These are phyloP conservation scores for Didymella arachidicola DNA, from an alignment of 2,329 filamentous ascomycete species.

Conservation along the genomic window DNA sequence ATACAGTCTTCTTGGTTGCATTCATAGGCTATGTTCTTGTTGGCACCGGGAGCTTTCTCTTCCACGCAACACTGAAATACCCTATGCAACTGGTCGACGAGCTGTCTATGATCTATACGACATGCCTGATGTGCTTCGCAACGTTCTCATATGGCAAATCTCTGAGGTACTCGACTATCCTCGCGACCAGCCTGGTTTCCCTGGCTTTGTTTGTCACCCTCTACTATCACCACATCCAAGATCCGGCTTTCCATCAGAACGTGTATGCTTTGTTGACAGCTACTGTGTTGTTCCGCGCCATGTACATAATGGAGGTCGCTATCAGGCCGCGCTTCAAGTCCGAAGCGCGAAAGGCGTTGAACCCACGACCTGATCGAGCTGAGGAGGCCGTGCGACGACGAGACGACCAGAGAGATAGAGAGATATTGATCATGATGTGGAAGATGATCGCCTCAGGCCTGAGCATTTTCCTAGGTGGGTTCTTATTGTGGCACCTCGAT, in stretches of 20 bases:
- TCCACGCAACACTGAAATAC: constrained; percentile 71
- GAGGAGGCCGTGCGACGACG: constrained; percentile 52
- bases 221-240: constrained; percentile 81
- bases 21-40: constrained; percentile 69
- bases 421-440: constrained; percentile 76
- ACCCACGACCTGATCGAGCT: constrained; percentile 36
- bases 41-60: constrained; percentile 68
- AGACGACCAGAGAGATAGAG: constrained; percentile 63
- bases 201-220: constrained; percentile 73
- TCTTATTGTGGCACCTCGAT: constrained; percentile 80
- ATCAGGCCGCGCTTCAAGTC: constrained; percentile 64
- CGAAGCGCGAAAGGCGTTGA: constrained; percentile 51
- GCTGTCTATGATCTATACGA: constrained; percentile 76
- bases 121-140: constrained; percentile 72
- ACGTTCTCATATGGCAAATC: constrained; percentile 76
- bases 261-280: constrained; percentile 77
- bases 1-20: constrained; percentile 74
- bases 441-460: constrained; percentile 74
- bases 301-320: constrained; percentile 77
- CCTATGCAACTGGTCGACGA: constrained; percentile 77
- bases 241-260: constrained; percentile 83
- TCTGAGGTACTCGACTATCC: constrained; percentile 57
- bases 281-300: constrained; percentile 73
- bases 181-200: constrained; percentile 65
- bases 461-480: constrained; percentile 75